Percentiles rank a stretch among this genome's conserved stretches.
phyloP scores from a whole-genome alignment of 2,329 filamentous ascomycete species.

The Ceratocystis colombiana region DNA sequence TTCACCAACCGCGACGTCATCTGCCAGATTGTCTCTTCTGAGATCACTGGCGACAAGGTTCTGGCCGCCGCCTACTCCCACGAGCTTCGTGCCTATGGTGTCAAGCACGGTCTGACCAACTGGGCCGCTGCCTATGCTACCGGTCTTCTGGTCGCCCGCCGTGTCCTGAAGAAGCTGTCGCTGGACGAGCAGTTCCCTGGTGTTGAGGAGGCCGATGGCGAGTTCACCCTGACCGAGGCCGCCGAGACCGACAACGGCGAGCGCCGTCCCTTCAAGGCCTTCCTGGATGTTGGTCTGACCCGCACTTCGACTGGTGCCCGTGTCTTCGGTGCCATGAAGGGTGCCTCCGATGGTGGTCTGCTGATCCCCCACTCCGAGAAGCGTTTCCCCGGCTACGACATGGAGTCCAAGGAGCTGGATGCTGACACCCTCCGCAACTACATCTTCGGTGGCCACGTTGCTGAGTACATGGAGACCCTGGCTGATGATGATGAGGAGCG shows the following conservation, averaged over 20 bases:
- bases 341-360: conserved; percentile 95
- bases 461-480: conserved; percentile 99
- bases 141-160: conserved; percentile 92
- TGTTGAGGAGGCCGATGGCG: conserved; percentile 94
- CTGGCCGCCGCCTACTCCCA: conserved; percentile 86
- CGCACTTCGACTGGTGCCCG: conserved; percentile 97
- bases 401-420: conserved; percentile 96
- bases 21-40: conserved; percentile 90
- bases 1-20: conserved; percentile 99
- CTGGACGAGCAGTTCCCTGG: conserved; percentile 86
- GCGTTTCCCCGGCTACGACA: conserved; percentile 98
- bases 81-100: conserved; percentile 95
- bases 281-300: conserved; percentile 94
- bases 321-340: conserved; percentile 99
- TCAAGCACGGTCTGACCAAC: conserved; percentile 98
- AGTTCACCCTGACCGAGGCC: conserved; percentile 92
- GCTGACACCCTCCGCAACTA: conserved; percentile 96
- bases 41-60: conserved; percentile 97
- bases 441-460: conserved; percentile 96
- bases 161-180: conserved; percentile 92
- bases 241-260: conserved; percentile 81
- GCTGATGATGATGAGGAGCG: conserved; percentile 99
- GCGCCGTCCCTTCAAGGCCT: conserved; percentile 98
- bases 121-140: conserved; percentile 97
- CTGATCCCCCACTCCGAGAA: conserved; percentile 97